Conservation (phyloP, 2,329 filamentous ascomycete genomes). For the Colletotrichum lupini region DNA sequence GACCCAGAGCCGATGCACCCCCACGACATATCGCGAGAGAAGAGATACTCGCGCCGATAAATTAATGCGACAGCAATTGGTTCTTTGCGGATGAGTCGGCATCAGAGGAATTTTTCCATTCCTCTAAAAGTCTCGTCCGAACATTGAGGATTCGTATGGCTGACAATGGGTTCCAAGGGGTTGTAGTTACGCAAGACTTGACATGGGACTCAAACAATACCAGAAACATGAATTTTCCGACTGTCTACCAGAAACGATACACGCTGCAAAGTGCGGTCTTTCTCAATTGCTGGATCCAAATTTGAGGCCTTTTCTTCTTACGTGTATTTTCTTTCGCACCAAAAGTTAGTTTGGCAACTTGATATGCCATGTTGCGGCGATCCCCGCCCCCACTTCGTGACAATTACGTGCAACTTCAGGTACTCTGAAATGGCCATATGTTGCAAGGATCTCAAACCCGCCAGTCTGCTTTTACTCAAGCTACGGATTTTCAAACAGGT, state of each 20-base stretch:
- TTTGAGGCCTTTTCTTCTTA: not conserved
- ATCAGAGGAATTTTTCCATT: not conserved
- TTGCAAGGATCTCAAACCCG: not conserved
- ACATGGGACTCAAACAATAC: constrained; percentile 15
- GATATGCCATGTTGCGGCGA: not conserved
- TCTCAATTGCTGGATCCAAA: not conserved
- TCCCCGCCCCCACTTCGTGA: not conserved
- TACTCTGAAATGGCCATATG: not conserved
- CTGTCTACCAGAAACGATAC: constrained; percentile 6
- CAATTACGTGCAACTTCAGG: not conserved
- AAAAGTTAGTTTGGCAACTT: not conserved
- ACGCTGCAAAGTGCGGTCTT: not conserved
- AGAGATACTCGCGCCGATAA: not conserved
- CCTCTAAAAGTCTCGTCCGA: not conserved
- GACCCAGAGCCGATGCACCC: not conserved
- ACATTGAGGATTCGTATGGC: not conserved
- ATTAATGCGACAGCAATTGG: not conserved
- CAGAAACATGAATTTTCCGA: constrained; percentile 11
- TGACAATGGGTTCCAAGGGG: constrained; percentile 1
- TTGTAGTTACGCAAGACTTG: not conserved
- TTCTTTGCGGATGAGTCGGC: not conserved
- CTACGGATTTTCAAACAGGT: not conserved
- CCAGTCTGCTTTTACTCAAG: not conserved
- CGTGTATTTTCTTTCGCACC: not conserved
- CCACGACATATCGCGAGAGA: not conserved